A percentile compares a stretch with the other conserved stretches of the same genome.
phyloP scores from a whole-genome alignment of 2,329 filamentous ascomycete genomes.

The Neonectria hederae region DNA sequence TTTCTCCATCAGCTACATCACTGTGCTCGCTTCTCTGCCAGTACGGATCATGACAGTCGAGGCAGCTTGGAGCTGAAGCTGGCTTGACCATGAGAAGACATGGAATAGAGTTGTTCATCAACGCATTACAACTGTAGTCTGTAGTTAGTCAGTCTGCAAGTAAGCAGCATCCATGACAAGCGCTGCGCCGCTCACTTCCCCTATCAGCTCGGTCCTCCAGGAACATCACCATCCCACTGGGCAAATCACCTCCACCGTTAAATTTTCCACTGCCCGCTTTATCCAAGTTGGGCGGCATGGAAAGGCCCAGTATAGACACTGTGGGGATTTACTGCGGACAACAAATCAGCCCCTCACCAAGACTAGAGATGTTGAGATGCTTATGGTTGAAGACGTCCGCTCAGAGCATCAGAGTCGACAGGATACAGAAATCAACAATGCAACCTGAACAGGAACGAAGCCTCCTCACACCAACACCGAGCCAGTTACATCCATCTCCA shows the following conservation, averaged over 20 bases:
- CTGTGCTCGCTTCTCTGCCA: background rate
- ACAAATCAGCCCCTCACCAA: no score
- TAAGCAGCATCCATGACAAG: background rate
- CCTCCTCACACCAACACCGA: background rate
- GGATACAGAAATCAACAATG: background rate
- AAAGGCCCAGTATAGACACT: background rate
- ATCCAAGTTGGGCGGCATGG: background rate
- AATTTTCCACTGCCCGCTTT: background rate
- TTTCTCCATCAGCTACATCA: background rate
- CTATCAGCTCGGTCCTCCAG: background rate
- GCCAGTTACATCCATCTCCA: background rate
- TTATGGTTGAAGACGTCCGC: background rate
- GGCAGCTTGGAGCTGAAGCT: no score
- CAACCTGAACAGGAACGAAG: background rate
- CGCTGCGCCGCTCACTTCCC: background rate
- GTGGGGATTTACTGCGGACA: background rate
- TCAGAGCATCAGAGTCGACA: background rate
- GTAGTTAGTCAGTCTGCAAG: background rate
- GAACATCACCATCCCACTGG: background rate
- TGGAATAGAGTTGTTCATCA: background rate
- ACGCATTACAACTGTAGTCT: background rate
- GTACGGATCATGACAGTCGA: no score
- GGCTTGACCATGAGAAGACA: conserved; percentile 51
- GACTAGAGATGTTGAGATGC: background rate
- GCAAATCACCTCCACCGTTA: background rate